Evolutionary conservation across 164 flowering plant species (phyloP).

Genomic region (Hamamelis virginiana): DNA sequence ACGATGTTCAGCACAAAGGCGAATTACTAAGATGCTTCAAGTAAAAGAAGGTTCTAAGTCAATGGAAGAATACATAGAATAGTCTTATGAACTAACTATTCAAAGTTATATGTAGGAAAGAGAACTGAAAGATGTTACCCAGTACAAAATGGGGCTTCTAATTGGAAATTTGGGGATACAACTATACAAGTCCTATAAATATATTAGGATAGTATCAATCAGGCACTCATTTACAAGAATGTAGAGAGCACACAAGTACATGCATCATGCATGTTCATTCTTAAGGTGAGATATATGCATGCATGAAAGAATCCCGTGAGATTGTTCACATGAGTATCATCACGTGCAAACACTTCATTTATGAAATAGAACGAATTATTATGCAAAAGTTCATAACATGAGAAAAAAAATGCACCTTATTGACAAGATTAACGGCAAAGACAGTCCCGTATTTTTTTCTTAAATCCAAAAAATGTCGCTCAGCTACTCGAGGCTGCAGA

Average conservation of each 20-base stretch:
- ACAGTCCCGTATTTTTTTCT: conserved; percentile 87
- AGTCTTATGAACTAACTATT: too few relatives aligned
- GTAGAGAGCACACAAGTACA: not conserved
- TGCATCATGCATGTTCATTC: not conserved
- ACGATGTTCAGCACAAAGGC: too few relatives aligned
- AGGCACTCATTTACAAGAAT: not conserved
- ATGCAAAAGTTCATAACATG: not conserved
- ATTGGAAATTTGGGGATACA: too few relatives aligned
- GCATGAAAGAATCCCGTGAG: not conserved
- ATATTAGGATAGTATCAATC: not conserved
- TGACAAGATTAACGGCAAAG: conserved; percentile 88
- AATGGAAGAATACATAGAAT: too few relatives aligned
- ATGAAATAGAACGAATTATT: not conserved
- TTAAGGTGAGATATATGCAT: not conserved
- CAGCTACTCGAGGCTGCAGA: conserved; percentile 81
- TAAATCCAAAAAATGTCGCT: conserved; percentile 87
- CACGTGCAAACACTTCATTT: not conserved
- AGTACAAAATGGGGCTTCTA: too few relatives aligned
- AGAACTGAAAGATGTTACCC: too few relatives aligned
- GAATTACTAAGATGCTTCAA: too few relatives aligned
- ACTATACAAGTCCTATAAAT: too few relatives aligned
- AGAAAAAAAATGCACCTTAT: conserved; percentile 50
- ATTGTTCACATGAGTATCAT: not conserved
- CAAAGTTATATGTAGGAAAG: too few relatives aligned
- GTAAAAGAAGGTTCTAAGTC: too few relatives aligned